Evolutionary conservation across 2,329 filamentous ascomycete species (phyloP).

Genomic region (Colletotrichum tamarilloi): DNA sequence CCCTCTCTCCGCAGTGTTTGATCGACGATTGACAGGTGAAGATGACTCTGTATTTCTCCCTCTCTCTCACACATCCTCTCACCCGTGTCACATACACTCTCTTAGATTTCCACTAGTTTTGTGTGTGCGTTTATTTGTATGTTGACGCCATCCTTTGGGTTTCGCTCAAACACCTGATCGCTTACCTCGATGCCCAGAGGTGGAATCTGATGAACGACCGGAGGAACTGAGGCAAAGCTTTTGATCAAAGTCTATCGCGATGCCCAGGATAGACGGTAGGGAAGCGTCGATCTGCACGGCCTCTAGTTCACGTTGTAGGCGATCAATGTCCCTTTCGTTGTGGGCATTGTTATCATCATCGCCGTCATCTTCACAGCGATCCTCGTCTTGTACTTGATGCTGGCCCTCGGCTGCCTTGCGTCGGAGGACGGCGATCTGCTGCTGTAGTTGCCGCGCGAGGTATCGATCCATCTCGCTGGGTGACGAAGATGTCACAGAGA

Average conservation of each 20-base stretch:
- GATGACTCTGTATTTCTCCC: not conserved
- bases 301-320: conserved; percentile 20
- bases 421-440: conserved; percentile 24
- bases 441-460: conserved; percentile 27
- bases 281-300: conserved; percentile 27
- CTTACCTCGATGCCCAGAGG: conserved; percentile 16
- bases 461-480: conserved; percentile 18
- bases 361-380: not conserved
- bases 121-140: not conserved
- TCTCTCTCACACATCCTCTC: no score
- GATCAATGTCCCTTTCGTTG: conserved; percentile 9
- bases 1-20: conserved; percentile 8
- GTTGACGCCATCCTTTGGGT: not conserved
- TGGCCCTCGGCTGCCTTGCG: not conserved
- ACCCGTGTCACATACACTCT: not conserved
- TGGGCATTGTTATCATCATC: not conserved
- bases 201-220: conserved; percentile 8
- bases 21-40: conserved; percentile 12
- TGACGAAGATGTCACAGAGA: conserved; percentile 22
- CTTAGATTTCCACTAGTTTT: not conserved
- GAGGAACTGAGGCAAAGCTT: conserved; percentile 17
- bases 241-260: conserved; percentile 26
- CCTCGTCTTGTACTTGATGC: not conserved
- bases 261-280: conserved; percentile 17
- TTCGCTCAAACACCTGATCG: not conserved